These are phyloP conservation scores for Venturia asperata DNA, from an alignment of 2,329 filamentous ascomycete species.

Conservation along the genomic window DNA sequence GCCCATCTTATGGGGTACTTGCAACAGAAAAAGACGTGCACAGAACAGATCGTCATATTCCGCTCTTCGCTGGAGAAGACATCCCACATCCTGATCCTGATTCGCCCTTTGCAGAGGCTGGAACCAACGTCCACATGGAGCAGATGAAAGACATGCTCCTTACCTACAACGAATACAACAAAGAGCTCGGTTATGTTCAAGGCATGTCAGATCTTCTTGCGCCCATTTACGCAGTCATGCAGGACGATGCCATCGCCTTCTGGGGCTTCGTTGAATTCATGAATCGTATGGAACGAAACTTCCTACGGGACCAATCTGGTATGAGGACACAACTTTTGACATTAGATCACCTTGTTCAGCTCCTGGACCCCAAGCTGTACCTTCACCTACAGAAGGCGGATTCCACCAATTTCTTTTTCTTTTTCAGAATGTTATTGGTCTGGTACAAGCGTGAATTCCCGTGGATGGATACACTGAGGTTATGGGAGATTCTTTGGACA, in stretches of 20 bases:
- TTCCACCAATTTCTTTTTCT: conserved; percentile 99
- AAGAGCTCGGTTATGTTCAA: conserved; percentile 91
- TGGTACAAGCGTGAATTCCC: conserved; percentile 98
- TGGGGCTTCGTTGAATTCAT: conserved; percentile 97
- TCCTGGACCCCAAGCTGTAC: conserved; percentile 94
- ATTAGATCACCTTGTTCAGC: conserved; percentile 88
- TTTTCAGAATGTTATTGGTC: conserved; percentile 97
- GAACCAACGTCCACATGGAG: conserved; percentile 95
- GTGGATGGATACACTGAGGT: conserved; percentile 75
- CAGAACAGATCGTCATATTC: conserved; percentile 86
- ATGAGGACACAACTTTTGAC: conserved; percentile 90
- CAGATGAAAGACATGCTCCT: conserved; percentile 99
- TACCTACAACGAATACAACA: conserved; percentile 98
- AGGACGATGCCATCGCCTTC: conserved; percentile 94
- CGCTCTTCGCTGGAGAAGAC: conserved; percentile 94
- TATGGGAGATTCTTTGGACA: conserved; percentile 95
- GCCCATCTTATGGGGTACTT: conserved; percentile 48
- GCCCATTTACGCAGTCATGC: conserved; percentile 92
- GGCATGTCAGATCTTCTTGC: conserved; percentile 97
- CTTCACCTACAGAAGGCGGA: conserved; percentile 82
- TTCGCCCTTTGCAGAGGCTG: conserved; percentile 84
- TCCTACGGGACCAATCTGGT: conserved; percentile 87
- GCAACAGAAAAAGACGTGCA: conserved; percentile 93
- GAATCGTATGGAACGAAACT: conserved; percentile 97
- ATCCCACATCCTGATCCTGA: conserved; percentile 94